Base-by-base conservation (phyloP, 441 rosid species). In the Mallotus repandus region DNA sequence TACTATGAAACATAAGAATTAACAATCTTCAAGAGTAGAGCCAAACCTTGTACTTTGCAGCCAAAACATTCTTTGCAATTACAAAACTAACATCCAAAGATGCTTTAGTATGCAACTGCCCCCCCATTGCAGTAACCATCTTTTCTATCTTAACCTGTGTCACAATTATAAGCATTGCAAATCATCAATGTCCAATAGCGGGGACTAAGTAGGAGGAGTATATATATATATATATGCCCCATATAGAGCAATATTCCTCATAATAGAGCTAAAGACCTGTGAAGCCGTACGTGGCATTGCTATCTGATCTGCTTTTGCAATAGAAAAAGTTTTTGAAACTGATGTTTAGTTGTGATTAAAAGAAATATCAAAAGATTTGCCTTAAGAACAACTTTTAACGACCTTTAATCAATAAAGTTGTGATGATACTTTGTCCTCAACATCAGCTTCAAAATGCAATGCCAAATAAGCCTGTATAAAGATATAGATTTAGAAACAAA, bases 11-110 rank as follows among this genome's bases (percentile, higher is more conserved):
- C 46, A 29, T 29, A 29, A 29, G 46, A 43, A 43, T 43, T 43
- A 9, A 43, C 46, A 6, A 43, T 43, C 59, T 71, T 74, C 67
- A 73, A 83, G 78, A 49, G 70, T 61, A 82, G 80, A 41, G 59
- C 62, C 41, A 62, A 50, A 96, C 98, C 98, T 96, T 94, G 88
- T 96, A 96, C 83, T 94, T 92, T 80, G 91, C 87, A 82, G 99
- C 97, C 85, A 90, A 87, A 75, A 96, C 98, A 86, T 90, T 91
- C 88, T 96, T 96, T 49, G 81, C 98, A 77, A 94, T 80, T 53
- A 96, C 92, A 58, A 96, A 92, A 83, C 90, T 89, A 77, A 91
- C 91, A 86, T 96, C 98, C 49, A 78, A 72, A 63, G 90, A 88
- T 75, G 87, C 79, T 87, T 76, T 92, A 56, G 84, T 68, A 56